Evolutionary conservation across 2,329 filamentous ascomycete genomes (phyloP), one percentile per base, ranked within the genome.

Genomic region (Pseudocercospora vitis): DNA sequence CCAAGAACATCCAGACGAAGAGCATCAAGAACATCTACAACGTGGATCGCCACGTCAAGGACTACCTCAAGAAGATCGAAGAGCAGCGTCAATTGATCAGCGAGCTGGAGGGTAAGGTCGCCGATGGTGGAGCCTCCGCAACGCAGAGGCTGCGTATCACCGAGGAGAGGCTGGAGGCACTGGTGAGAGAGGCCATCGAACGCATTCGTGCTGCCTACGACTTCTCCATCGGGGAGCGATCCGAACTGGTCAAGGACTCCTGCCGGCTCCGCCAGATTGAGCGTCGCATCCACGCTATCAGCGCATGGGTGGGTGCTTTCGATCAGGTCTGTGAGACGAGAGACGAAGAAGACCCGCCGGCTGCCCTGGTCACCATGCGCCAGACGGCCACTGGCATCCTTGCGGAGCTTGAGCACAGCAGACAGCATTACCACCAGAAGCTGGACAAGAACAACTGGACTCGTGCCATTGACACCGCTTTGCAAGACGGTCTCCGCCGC

Each of bases 1-100:
- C 94, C 55, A 99, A 99, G 82, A 99, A 99, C 68, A 99, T 99
- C 69, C 95, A 97, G 76, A 99, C 94, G 55, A 99, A 99, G 79
- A 91, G 96, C 53, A 96, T 94, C n/a, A 86, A 91, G 66, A 99
- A 99, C 69, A 91, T 97, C 19, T 99, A 95, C 76, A 99, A 99
- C 71, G 94, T 99, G 60, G 96, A 99, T 71, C 88, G 94, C 57
- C 94, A 99, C 74, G 94, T 99, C 67, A 99, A 99, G 77, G 94
- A 99, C 73, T 99, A 96, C 74, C 75, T 99, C 70, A 94, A 96
- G 77, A 97, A 97, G 80, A 99, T 99, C 65, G 92, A 99, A 68
- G 94, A 99, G 74, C 92, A 99, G 71, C 91, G 96, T 81, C 87
- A 85, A n/a, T 74, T 96, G 67, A 99, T 99, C 71, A 96, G 95